Evolutionary conservation across 345 rosid species (phyloP), one percentile per base, ranked within the genome.

Genomic region (Euphorbia pulcherrima): DNA sequence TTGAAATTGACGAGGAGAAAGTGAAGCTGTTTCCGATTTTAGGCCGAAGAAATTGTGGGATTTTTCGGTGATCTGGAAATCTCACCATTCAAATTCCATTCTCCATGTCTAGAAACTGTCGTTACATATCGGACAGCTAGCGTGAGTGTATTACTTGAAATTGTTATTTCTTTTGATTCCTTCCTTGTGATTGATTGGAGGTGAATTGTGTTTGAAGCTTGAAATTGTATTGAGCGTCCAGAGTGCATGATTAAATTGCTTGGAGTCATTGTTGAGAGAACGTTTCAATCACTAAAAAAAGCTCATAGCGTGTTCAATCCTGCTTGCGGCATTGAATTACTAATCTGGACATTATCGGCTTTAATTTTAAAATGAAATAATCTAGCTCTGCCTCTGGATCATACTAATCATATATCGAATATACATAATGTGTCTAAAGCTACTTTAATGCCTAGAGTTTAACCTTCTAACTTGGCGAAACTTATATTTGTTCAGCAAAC

Each of bases 1-100:
- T 27, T 56, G 27, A 53, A n/a, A n/a, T n/a, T n/a, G n/a, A n/a
- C n/a, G n/a, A n/a, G n/a, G n/a, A n/a, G n/a, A n/a, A 63, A 68
- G 73, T 57, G 83, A 84, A 65, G 66, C 77, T 17, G 75, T 77
- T 73, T 67, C 82, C 59, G 83, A 69, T 74, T 81, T 74, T 27
- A 72, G 76, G 37, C 81, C 75, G 21, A 84, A 82, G 72, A 75
- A 77, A 61, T 40, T 80, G 56, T 77, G 80, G 70, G 90, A 86
- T 84, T 82, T 82, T 80, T 77, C 77, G 4, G 60, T 67, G 21
- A 21, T 72, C n/a, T 72, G 77, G 54, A 71, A n/a, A n/a, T 53
- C 67, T 65, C 76, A 69, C 60, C 84, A 72, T 69, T 56, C 85
- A 71, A 30, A 46, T 11, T 76, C 57, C 79, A 69, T 44, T 44